Conservation (phyloP, 2,329 filamentous ascomycete genomes). For the Colletotrichum costaricense region DNA sequence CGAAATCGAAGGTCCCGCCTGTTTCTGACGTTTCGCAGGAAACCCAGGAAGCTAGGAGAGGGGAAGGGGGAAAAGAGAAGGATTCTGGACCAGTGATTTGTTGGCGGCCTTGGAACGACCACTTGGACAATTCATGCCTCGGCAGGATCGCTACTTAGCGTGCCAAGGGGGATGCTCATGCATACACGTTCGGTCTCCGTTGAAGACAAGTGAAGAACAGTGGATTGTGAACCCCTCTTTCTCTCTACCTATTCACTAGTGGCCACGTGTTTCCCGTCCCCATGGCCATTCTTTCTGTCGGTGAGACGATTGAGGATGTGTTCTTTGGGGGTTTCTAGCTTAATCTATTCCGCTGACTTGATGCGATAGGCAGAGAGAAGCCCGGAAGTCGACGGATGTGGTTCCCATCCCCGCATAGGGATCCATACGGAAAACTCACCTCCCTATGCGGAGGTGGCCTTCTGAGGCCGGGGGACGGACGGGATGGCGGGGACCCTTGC, state of each 20-base stretch:
- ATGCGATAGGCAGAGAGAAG: background rate
- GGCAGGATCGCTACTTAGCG: background rate
- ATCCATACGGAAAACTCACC: background rate
- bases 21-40: background rate
- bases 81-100: background rate
- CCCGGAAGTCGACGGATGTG: background rate
- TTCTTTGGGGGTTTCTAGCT: background rate
- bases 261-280: too few relatives aligned
- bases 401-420: background rate
- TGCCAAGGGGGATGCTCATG: background rate
- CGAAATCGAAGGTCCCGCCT: background rate
- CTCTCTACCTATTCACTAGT: too few relatives aligned
- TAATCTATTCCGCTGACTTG: background rate
- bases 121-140: conserved; percentile 11
- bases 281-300: background rate
- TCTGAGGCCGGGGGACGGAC: background rate
- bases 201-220: conserved; percentile 2
- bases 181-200: background rate
- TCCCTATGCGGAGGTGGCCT: background rate
- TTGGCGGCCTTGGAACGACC: background rate
- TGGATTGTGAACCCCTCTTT: background rate
- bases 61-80: background rate
- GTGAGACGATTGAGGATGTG: background rate
- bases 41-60: background rate
- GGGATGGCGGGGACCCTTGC: background rate